Evolutionary conservation across 257 asterid species (phyloP).

Genomic region (Euphrasia confusa): DNA sequence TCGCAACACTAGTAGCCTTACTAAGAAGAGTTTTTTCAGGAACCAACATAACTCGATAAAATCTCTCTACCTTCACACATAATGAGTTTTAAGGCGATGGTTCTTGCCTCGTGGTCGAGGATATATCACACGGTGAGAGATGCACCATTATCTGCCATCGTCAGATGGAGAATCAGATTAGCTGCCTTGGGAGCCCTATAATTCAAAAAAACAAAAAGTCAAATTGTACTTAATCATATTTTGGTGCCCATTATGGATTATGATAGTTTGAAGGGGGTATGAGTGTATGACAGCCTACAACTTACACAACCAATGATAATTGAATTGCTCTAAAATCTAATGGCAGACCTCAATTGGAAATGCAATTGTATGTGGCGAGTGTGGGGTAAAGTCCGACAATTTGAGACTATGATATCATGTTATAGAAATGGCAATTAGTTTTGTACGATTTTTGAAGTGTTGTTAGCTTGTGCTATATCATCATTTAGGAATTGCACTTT

Average conservation of each 20-base stretch:
- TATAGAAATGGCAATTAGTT: too few relatives aligned
- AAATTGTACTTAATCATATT: neutral
- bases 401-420: too few relatives aligned
- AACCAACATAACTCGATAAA: neutral
- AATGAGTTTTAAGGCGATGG: neutral
- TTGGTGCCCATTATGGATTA: neutral
- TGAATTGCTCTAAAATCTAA: too few relatives aligned
- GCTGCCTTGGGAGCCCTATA: slow-evolving; percentile 97
- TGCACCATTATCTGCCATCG: slow-evolving; percentile 76
- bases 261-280: too few relatives aligned
- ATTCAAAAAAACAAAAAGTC: neutral
- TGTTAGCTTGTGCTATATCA: too few relatives aligned
- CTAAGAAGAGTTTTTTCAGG: slow-evolving; percentile 1
- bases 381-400: too few relatives aligned
- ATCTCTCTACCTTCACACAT: neutral
- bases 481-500: too few relatives aligned
- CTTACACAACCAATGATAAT: too few relatives aligned
- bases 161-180: slow-evolving; percentile 77
- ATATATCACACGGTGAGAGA: slow-evolving; percentile 65
- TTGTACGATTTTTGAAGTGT: too few relatives aligned
- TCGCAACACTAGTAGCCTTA: neutral
- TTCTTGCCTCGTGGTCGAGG: neutral
- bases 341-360: too few relatives aligned
- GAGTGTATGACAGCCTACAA: too few relatives aligned
- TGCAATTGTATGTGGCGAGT: too few relatives aligned